phyloP scores from a whole-genome alignment of 305 asterid genomes.

The Solanum hybrid region DNA sequence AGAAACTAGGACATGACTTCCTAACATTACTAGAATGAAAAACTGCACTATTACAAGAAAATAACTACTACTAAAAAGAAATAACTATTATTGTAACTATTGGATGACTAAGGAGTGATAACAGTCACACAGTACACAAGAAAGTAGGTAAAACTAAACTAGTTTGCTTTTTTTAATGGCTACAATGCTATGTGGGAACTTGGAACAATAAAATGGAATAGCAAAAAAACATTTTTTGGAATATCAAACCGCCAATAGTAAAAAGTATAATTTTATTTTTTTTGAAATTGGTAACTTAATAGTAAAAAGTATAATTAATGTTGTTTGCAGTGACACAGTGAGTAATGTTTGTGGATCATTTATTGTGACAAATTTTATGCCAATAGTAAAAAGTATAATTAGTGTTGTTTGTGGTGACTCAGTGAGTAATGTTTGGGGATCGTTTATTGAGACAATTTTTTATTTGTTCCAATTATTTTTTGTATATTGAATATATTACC shows the following conservation, averaged over 20 bases:
- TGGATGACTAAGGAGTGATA: background rate
- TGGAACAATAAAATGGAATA: background rate
- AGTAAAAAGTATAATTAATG: background rate
- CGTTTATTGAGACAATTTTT: background rate
- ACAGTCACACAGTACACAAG: background rate
- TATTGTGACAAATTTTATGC: background rate
- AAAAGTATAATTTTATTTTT: background rate
- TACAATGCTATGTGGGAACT: background rate
- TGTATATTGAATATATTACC: background rate
- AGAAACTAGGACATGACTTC: background rate
- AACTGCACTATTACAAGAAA: background rate
- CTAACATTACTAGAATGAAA: background rate
- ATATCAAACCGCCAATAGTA: background rate
- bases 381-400: background rate
- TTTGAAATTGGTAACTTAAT: background rate
- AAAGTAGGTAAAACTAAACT: background rate
- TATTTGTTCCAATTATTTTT: background rate
- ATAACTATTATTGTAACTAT: background rate
- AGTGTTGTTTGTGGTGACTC: background rate
- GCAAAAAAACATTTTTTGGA: background rate
- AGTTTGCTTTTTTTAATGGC: background rate
- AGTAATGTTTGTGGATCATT: background rate
- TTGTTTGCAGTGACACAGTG: background rate
- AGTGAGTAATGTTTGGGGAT: background rate
- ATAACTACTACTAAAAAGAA: background rate